Base-by-base conservation (phyloP, 164 flowering plant genomes). In the Dillenia turbinata region DNA sequence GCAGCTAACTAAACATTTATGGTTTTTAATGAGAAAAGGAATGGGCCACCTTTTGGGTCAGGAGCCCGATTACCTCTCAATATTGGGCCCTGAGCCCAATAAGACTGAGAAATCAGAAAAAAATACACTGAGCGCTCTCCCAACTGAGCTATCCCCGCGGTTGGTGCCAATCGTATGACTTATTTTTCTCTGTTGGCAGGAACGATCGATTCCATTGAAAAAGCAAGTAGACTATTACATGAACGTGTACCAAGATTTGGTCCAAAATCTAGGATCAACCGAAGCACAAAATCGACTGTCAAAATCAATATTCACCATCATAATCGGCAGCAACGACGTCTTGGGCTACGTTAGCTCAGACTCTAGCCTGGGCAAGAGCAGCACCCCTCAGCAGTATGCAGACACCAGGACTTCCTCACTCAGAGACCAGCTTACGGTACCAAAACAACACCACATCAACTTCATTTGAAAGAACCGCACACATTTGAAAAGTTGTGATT, bases 321-420 rank as follows among this genome's bases (percentile, higher is more conserved):
- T 87, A 11, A 82, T 87, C 4, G 96, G 97, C 13, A 86, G 90
- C 82, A 87, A 92, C 48, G 97, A 92, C 59, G 56, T 87, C 13
- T 73, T 85, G 2, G 79, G 69, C 19, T 82, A 82, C 74, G 74
- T 70, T 69, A 54, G 61, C 49, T 48, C 77, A 0, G 63, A 54
- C 1, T 77, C 88, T 26, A 44, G 68, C 14, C 53, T 47, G 4
- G 66, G 49, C 7, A 61, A 67, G 9, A 56, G 69, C 8, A 52
- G 51, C 70, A 63, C 84, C 46, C 90, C 90, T 7, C 84, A 83
- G 24, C 81, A 82, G 45, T 84, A 69, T 19, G 66, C 78, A 9
- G 73, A 78, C 54, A 62, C 56, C 1, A 76, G 87, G 81, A 63
- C 53, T 49, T 11, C 55, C 51, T 60, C 78, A 10, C 66, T 81